Evolutionary conservation across 768 basidiomycete genomes (phyloP).

Genomic region (Termitomyces heimii): DNA sequence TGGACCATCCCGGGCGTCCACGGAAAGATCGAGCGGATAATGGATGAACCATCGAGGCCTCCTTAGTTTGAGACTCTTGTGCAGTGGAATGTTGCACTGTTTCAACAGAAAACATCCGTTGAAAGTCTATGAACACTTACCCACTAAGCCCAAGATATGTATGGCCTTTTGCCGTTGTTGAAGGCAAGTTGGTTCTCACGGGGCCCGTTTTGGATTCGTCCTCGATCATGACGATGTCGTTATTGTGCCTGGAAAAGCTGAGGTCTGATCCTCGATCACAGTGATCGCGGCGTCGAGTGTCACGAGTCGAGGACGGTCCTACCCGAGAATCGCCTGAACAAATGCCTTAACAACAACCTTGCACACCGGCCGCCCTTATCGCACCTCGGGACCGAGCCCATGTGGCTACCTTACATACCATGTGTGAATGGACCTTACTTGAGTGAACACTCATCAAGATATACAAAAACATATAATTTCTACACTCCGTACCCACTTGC

Average conservation of each 20-base stretch:
- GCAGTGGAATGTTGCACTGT: background rate
- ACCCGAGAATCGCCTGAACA: conserved; percentile 27
- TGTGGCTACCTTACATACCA: conserved; percentile 10
- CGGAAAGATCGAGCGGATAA: conserved; percentile 12
- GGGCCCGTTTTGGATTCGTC: conserved; percentile 16
- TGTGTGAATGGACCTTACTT: conserved; percentile 21
- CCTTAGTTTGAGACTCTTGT: background rate
- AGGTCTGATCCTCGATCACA: conserved; percentile 27
- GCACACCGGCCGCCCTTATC: conserved; percentile 23
- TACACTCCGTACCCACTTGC: conserved; percentile 32
- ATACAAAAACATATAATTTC: conserved; percentile 6
- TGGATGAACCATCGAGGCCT: conserved; percentile 13
- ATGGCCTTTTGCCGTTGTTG: background rate
- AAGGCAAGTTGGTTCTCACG: conserved; percentile 5
- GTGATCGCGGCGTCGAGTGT: conserved; percentile 26
- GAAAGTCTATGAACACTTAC: background rate
- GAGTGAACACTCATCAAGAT: background rate
- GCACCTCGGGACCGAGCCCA: conserved; percentile 27
- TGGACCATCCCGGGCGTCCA: conserved; percentile 1
- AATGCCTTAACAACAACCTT: conserved; percentile 14
- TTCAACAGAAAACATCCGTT: conserved; percentile 2
- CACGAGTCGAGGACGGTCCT: conserved; percentile 23
- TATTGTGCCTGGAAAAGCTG: conserved; percentile 21
- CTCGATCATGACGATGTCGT: conserved; percentile 30
- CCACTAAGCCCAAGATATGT: background rate